Base-by-base conservation (phyloP, 495 filamentous ascomycete species). In the Thermochaetoides thermophila region DNA sequence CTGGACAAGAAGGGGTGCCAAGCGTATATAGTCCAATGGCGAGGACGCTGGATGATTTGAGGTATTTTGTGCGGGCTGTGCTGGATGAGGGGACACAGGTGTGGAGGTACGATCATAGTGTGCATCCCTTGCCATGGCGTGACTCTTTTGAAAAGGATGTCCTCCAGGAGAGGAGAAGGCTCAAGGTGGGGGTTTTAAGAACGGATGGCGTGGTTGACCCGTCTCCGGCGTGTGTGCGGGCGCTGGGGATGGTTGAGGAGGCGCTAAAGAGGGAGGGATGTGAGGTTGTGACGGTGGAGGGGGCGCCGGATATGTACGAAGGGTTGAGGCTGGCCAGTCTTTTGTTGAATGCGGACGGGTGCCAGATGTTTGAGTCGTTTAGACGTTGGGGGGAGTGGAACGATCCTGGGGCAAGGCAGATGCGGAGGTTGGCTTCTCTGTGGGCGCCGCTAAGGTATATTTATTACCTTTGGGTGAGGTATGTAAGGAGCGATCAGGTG, bases 1-100 rank as follows among this genome's bases (percentile, higher is more conserved):
- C 81, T 0, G 87, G 87, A 0, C 87, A 97, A 53, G 87, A 97
- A 53, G 87, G 86, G 3, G 74, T 97, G 20, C 68, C 80, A 2
- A 82, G 77, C 46, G 81, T 92, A 15, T 95, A 86, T 53, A 87
- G 81, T 34, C 87, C 87, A 3, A 95, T 97, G 89, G 69, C 89
- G 8, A 69, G 84, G 36, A 93, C 89, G 1, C 55, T 95, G 46
- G 71, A 70, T 25, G 87, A 97, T 48, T 57, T 97, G 21, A 68
- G 65, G 11, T 94, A 91, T 55, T 94, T 97, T 52, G 74, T 80
- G n/a, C 68, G 69, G 25, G 70, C 73, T 15, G 58, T 94, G 24
- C 63, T 94, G 15, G 37, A 27, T 24, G 58, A 69, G 13, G 91
- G 92, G 83, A 56, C 81, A 59, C 86, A n/a, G n/a, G n/a, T 86